Conservation (phyloP, 2,329 filamentous ascomycete species). For the Exophiala viscosa region DNA sequence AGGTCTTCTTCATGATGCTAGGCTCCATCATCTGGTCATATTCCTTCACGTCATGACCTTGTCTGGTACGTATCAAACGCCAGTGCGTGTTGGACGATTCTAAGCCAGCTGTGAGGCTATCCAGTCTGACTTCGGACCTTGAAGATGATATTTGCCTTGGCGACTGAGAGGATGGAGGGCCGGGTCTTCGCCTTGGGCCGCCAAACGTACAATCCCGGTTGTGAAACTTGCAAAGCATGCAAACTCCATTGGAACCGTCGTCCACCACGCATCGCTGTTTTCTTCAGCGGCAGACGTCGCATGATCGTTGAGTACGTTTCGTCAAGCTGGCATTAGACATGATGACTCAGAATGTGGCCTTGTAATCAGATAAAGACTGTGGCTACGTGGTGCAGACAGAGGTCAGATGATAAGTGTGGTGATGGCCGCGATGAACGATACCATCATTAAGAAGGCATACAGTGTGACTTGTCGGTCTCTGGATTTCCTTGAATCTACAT, state of each 20-base stretch:
- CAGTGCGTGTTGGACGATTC: not conserved
- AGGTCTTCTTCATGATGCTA: not conserved
- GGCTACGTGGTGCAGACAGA: too few species aligned
- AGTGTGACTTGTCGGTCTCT: too few species aligned
- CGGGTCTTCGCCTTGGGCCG: not conserved
- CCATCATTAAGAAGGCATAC: too few species aligned
- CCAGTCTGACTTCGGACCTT: not conserved
- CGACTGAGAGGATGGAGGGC: not conserved
- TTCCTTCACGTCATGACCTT: not conserved
- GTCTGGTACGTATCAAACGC: not conserved
- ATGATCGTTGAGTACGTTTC: not conserved
- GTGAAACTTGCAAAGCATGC: conserved; percentile 5
- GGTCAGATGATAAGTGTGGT: too few species aligned
- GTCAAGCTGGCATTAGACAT: too few species aligned
- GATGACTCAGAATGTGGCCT: too few species aligned
- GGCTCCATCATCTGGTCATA: conserved; percentile 1
- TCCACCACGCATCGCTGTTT: conserved; percentile 2
- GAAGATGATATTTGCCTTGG: not conserved
- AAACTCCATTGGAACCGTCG: not conserved
- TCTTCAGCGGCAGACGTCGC: conserved; percentile 1
- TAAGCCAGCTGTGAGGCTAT: not conserved
- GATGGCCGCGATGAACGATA: too few species aligned
- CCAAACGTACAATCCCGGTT: conserved; percentile 1
- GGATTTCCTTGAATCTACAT: too few species aligned
- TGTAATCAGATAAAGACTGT: too few species aligned